These are phyloP conservation scores for Trichoderma virens DNA, from an alignment of 495 filamentous ascomycete species.

Conservation along the genomic window DNA sequence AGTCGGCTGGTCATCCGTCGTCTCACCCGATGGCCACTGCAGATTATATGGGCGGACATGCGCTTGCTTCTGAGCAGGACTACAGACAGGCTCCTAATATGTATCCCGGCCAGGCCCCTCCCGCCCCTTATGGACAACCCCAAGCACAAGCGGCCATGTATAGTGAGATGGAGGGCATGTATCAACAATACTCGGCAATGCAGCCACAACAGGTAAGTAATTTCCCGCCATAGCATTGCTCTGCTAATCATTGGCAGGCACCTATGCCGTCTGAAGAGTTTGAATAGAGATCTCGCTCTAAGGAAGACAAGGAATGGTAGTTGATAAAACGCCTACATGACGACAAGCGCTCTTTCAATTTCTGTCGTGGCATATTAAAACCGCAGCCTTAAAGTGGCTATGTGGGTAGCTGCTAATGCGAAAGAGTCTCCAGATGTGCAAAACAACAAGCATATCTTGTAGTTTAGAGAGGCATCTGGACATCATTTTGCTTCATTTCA, in stretches of 20 bases:
- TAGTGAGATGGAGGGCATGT: conserved; percentile 71
- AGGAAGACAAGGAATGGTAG: not conserved
- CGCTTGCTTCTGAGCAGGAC: conserved; percentile 63
- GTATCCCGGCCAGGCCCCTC: conserved; percentile 64
- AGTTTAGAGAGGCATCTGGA: not conserved
- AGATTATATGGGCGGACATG: conserved; percentile 59
- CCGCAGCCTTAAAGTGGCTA: not conserved
- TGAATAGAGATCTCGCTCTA: not conserved
- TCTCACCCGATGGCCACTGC: conserved; percentile 48
- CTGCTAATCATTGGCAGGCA: conserved; percentile 11
- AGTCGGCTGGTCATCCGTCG: conserved; percentile 49
- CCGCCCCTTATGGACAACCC: conserved; percentile 62
- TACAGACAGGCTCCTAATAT: conserved; percentile 69
- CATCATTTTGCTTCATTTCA: conserved; percentile 1
- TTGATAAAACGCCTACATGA: not conserved
- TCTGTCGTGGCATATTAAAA: not conserved
- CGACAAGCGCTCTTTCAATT: not conserved
- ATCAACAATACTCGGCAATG: conserved; percentile 72
- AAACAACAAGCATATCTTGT: not conserved
- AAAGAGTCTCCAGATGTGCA: not conserved
- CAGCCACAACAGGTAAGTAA: conserved; percentile 72
- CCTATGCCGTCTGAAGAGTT: conserved; percentile 13
- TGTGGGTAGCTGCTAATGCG: not conserved
- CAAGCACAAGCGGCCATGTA: conserved; percentile 68
- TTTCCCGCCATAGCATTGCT: not conserved